Base-by-base conservation (phyloP, 1,139 yeast species). In the Candida sp. region DNA sequence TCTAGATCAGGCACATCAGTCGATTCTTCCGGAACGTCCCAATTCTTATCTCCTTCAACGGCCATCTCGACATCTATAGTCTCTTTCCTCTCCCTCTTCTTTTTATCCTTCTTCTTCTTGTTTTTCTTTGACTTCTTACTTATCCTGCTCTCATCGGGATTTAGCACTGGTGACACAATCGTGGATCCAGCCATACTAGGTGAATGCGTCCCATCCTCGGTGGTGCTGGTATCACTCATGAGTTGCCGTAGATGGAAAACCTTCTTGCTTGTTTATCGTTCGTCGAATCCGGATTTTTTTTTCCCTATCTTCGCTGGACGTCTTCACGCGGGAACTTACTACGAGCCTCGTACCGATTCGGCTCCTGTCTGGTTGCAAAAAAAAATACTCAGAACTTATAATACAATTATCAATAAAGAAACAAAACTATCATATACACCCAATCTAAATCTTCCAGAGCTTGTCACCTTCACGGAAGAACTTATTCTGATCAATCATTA, bases 381-480 rank as follows among this genome's bases (percentile, higher is more conserved):
- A 25, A 30, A 45, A 42, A 37, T 30, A 41, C 25, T 17, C 42
- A 47, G 38, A 31, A 41, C 25, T 11, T 27, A 35, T 34, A n/a
- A 32, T 23, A 23, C 11, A 42, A 7, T 11, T 8, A 32, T 11
- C 34, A 34, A 4, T 9, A 34, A 33, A 12, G 23, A 9, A 35
- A 34, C 8, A 34, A 28, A 28, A 22, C 40, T 23, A 37, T 12
- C 11, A 23, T 7, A 23, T 23, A 23, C 27, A 35, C 7, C 8
- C 17, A 6, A 28, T 23, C 47, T 49, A 52, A 42, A 53, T 50
- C 22, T 41, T 50, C 49, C 50, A 86, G 42, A 87, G 78, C 64
- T 82, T 81, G 32, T 81, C 88, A 47, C 85, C 91, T 35, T 84
- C 79, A 30, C 78, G 63, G 83, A 84, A 82, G 49, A 88, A 64